phyloP scores from a whole-genome alignment of 169 alveolate species.

The Plasmodium berghei region DNA sequence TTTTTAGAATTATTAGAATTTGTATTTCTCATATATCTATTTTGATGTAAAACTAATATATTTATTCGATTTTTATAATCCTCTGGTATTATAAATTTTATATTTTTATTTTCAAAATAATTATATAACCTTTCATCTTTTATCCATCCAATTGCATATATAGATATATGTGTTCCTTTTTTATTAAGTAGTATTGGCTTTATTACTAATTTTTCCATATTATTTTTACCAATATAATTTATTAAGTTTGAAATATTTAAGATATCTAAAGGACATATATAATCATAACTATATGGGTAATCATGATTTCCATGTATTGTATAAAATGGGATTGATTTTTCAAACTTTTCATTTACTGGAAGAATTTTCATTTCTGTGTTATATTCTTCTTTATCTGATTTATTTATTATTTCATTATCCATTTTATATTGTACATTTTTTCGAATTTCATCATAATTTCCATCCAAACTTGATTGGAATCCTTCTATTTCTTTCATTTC shows the following conservation, averaged over 20 bases:
- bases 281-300: slow-evolving; percentile 80
- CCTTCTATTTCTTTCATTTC: not conserved
- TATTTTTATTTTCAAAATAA: slow-evolving; percentile 90
- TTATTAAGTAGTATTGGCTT: slow-evolving; percentile 92
- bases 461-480: not conserved
- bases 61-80: slow-evolving; percentile 88
- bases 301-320: slow-evolving; percentile 85
- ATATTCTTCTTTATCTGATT: slow-evolving; percentile 1
- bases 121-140: slow-evolving; percentile 94
- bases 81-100: slow-evolving; percentile 91
- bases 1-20: slow-evolving; percentile 87
- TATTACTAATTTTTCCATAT: slow-evolving; percentile 88
- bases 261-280: slow-evolving; percentile 79
- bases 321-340: slow-evolving; percentile 42
- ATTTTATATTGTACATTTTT: not conserved
- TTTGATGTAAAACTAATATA: slow-evolving; percentile 96
- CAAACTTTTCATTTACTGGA: slow-evolving; percentile 24
- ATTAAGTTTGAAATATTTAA: slow-evolving; percentile 86
- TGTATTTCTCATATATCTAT: slow-evolving; percentile 91
- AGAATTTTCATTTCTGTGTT: not conserved
- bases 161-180: slow-evolving; percentile 92
- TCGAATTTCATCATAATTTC: not conserved
- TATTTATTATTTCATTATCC: too few relatives aligned
- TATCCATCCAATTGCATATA: slow-evolving; percentile 97
- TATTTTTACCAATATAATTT: slow-evolving; percentile 93